phyloP scores from a whole-genome alignment of 768 basidiomycete genomes.

The Coprinopsis marcescibilis region DNA sequence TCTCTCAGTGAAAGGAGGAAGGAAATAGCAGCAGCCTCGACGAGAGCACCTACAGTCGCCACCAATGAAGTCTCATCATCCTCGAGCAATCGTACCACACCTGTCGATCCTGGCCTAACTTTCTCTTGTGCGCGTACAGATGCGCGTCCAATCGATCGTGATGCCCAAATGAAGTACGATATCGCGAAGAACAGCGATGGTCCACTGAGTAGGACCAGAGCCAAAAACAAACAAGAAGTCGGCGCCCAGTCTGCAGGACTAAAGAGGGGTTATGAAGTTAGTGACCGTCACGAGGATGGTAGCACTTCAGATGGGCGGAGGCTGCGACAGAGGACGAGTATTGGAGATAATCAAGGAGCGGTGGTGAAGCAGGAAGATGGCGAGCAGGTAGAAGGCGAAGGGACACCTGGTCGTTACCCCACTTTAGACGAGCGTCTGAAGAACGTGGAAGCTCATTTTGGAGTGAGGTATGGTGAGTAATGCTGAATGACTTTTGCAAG shows the following conservation, averaged over 20 bases:
- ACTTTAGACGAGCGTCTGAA: conserved; percentile 57
- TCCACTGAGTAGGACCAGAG: conserved; percentile 38
- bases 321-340: background rate
- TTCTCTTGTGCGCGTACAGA: conserved; percentile 71
- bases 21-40: conserved; percentile 33
- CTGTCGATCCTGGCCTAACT: conserved; percentile 11
- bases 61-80: background rate
- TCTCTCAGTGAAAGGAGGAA: conserved; percentile 51
- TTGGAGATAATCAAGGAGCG: conserved; percentile 2
- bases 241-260: too few relatives aligned
- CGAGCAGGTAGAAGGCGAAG: conserved; percentile 5
- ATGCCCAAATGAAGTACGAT: conserved; percentile 81
- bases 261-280: conserved; percentile 5
- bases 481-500: background rate
- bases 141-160: conserved; percentile 64
- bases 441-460: conserved; percentile 67
- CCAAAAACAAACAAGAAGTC: conserved; percentile 39
- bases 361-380: conserved; percentile 7
- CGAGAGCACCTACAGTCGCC: conserved; percentile 17
- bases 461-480: conserved; percentile 64
- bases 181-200: conserved; percentile 83
- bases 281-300: background rate
- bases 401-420: conserved; percentile 45
- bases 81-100: background rate
- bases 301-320: background rate